phyloP scores from a whole-genome alignment of 2,329 filamentous ascomycete genomes.

The Penicillium hesseltinei region DNA sequence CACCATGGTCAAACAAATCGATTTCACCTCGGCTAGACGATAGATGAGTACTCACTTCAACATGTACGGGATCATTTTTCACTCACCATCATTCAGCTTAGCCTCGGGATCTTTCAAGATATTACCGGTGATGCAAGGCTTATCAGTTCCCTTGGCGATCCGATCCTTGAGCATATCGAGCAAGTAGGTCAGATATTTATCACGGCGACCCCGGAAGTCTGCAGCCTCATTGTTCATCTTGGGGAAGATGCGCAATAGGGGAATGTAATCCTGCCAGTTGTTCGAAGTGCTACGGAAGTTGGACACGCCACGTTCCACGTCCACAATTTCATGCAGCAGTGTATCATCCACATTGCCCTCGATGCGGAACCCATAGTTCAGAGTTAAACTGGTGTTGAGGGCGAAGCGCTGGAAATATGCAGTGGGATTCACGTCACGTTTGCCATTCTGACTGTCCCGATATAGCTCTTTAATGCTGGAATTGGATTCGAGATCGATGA shows the following conservation, averaged over 20 bases:
- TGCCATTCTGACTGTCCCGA: constrained; percentile 61
- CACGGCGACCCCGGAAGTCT: constrained; percentile 66
- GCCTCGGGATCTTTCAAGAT: constrained; percentile 69
- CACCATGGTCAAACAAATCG: constrained; percentile 79
- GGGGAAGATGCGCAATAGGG: constrained; percentile 64
- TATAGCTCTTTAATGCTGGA: constrained; percentile 71
- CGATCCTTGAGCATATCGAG: constrained; percentile 59
- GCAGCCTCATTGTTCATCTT: constrained; percentile 61
- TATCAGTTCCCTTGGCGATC: constrained; percentile 62
- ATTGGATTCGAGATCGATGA: constrained; percentile 73
- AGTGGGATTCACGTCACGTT: constrained; percentile 65
- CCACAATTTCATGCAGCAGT: constrained; percentile 69
- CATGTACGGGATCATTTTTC: constrained; percentile 5
- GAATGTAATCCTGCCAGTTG: constrained; percentile 85
- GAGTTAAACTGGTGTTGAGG: constrained; percentile 71
- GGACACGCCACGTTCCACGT: constrained; percentile 72
- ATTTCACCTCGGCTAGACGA: constrained; percentile 67
- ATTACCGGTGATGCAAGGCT: constrained; percentile 67
- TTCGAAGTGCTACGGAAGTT: constrained; percentile 77
- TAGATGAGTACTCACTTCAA: constrained; percentile 36
- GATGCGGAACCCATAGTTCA: constrained; percentile 78
- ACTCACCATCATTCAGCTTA: constrained; percentile 63
- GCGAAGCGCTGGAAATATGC: constrained; percentile 74
- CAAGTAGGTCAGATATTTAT: constrained; percentile 63
- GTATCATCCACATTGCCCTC: constrained; percentile 66